phyloP scores from a whole-genome alignment of 768 basidiomycete species.

The Fomitopsis serialis region DNA sequence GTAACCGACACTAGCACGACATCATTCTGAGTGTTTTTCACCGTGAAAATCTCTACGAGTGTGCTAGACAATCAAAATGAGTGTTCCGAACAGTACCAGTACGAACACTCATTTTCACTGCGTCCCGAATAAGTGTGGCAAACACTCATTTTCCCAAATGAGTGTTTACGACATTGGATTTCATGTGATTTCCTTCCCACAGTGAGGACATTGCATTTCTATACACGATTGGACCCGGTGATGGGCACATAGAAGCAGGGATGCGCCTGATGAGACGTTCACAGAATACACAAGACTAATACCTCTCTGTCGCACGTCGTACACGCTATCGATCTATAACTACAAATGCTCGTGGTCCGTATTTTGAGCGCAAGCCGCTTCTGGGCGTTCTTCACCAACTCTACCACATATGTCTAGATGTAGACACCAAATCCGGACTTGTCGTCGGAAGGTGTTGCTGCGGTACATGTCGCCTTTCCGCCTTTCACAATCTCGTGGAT shows the following conservation, averaged over 20 bases:
- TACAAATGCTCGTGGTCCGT: neutral
- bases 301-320: neutral
- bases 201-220: no score
- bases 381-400: constrained; percentile 7
- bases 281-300: neutral
- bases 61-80: no score
- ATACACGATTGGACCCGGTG: neutral
- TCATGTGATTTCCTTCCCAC: no score
- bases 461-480: constrained; percentile 51
- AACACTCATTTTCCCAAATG: no score
- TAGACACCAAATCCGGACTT: constrained; percentile 42
- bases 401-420: constrained; percentile 17
- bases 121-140: no score
- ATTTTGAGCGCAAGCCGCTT: neutral
- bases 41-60: no score
- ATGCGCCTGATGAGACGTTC: neutral
- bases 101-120: no score
- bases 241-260: neutral
- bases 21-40: no score
- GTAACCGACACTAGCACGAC: no score
- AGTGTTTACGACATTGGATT: no score
- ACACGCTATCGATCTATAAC: neutral
- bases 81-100: no score
- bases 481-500: constrained; percentile 57
- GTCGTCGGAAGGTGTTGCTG: constrained; percentile 29